Evolutionary conservation across 2,329 filamentous ascomycete genomes (phyloP), one percentile per base, ranked within the genome.

Genomic region (Nigrospora sphaerica): DNA sequence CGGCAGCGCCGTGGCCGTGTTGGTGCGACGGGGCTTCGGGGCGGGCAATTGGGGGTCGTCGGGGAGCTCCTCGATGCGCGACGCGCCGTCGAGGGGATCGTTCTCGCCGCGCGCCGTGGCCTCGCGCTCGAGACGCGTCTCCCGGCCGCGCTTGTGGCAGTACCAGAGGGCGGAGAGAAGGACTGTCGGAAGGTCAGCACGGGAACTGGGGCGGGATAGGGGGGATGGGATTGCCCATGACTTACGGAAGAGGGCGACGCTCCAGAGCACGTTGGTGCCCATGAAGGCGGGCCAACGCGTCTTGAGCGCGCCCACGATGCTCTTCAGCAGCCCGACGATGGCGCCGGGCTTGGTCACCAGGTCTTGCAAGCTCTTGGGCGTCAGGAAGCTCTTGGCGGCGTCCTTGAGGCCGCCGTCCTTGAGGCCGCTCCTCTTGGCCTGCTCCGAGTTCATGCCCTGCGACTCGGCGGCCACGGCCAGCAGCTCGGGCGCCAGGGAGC

Each of bases 131-230:
- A 97, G 78, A 43, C 93, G 80, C 7, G 83, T 83, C 69, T 98
- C 92, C 39, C 82, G 82, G 35, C 93, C 93, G 45, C 93, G 86
- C 72, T 97, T 97, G 68, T 97, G 86, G 69, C 91, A 97, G 69
- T 97, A 98, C 91, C 92, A 98, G 57, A 97, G 83, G 39, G 95
- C 88, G 62, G 95, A 93, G 47, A 98, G 78, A 14, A 97, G 76
- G 46, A 97, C 88, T 87, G 46, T 51, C 43, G 16, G 32, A 32
- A 36, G 9, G 39, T 35, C 37, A 37, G 39, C 18, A 42, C 16
- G 6, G n/a, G 3, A 36, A 12, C 28, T 4, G 10, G 3, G 35
- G 16, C 28, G 14, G n/a, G 14, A 14, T 5, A 19, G 18, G 17
- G 62, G 34, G n/a, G n/a, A n/a, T n/a, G n/a, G n/a, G 5, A 28